Evolutionary conservation across 495 filamentous ascomycete genomes (phyloP), one percentile per base, ranked within the genome.

Genomic region (Arthonia radiata): DNA sequence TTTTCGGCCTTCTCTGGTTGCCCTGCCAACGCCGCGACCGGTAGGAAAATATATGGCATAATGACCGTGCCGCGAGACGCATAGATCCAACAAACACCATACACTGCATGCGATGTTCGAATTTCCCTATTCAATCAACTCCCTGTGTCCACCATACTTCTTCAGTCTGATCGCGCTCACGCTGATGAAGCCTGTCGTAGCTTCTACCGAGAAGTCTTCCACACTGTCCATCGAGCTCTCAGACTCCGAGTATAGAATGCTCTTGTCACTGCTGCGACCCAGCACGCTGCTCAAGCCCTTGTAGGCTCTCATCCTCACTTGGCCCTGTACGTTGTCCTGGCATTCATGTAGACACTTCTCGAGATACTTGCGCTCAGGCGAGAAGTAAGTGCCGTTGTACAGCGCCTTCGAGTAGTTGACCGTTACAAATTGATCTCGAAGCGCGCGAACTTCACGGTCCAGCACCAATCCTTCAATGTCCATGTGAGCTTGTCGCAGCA

Each of bases 121-220:
- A n/a, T n/a, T n/a, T n/a, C n/a, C n/a, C n/a, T n/a, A n/a, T n/a
- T n/a, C n/a, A n/a, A n/a, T n/a, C n/a, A n/a, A n/a, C n/a, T n/a
- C n/a, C n/a, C n/a, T n/a, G n/a, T n/a, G n/a, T n/a, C n/a, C n/a
- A 26, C 78, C 79, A 39, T 75, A 90, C 61, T 90, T 91, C 69
- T 86, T 79, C 28, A 91, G 58, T 30, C 82, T 64, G 48, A 90
- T 90, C 25, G 72, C 70, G 39, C 78, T 59, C 31, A 89, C 71
- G 31, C 48, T 61, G 42, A 90, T 82, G 53, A 90, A 89, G 16
- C 78, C 75, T 17, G 67, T 54, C 43, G 47, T 43, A 34, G 50
- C 31, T 18, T 37, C 11, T 22, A 13, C 13, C 6, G 13, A 10
- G 7, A 10, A 29, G 30, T 40, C 19, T 11, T 22, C 19, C 19